A percentile compares a stretch with the other conserved stretches of the same genome.
Evolutionary conservation across 1,284 basidiomycete genomes (phyloP).

Genomic region (Athelia sp.): DNA sequence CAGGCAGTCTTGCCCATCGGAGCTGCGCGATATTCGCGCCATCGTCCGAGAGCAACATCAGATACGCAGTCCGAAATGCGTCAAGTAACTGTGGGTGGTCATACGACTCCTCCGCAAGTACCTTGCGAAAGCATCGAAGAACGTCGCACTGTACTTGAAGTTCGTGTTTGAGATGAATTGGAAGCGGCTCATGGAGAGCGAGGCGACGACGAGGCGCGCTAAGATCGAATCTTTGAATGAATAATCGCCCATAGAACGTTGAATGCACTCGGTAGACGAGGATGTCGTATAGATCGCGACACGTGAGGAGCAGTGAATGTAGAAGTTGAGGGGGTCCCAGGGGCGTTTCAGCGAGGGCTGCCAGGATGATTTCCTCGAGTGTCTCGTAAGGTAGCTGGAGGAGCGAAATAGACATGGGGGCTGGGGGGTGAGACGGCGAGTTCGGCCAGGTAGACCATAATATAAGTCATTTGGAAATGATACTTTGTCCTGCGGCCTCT

Average conservation of each 20-base stretch:
- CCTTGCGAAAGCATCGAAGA: conserved; percentile 35
- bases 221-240: conserved; percentile 34
- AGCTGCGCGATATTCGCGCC: conserved; percentile 52
- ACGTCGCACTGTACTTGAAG: conserved; percentile 34
- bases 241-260: conserved; percentile 32
- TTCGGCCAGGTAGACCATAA: conserved; percentile 15
- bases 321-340: conserved; percentile 28
- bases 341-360: conserved; percentile 19
- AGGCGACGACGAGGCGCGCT: conserved; percentile 33
- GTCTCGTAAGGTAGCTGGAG: conserved; percentile 25
- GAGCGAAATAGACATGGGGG: conserved; percentile 20
- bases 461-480: conserved; percentile 16
- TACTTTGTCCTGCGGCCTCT: conserved; percentile 15
- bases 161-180: conserved; percentile 29
- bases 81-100: conserved; percentile 31
- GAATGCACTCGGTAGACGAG: conserved; percentile 20
- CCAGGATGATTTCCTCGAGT: conserved; percentile 28
- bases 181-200: conserved; percentile 9
- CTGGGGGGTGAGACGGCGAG: not conserved
- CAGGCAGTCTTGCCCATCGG: conserved; percentile 35
- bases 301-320: conserved; percentile 25
- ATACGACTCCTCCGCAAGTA: conserved; percentile 14
- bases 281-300: conserved; percentile 23
- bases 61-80: conserved; percentile 52
- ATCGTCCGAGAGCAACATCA: conserved; percentile 57